Evolutionary conservation across 164 flowering plant species (phyloP), one percentile per base, ranked within the genome.

Genomic region (Stephania yunnanensis): DNA sequence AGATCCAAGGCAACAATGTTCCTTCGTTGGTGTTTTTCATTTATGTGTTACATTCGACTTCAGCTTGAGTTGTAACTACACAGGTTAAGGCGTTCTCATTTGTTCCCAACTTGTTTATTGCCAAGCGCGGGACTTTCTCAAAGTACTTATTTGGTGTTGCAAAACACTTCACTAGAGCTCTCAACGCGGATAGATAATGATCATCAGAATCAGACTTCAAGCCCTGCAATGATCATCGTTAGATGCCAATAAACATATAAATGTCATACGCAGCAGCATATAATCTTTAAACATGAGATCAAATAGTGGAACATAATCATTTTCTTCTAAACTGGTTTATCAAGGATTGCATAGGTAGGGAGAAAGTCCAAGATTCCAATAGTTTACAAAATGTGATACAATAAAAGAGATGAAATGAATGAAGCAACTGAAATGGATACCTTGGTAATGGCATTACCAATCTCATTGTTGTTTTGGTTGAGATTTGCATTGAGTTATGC

Each of bases 11-110:
- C 53, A 53, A 86, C 80, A 71, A 86, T 90, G 88, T 85, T 92
- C 72, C 90, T 84, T 74, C 83, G 83, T 68, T 84, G 75, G 81
- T 88, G 91, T 25, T 87, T 84, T 58, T 92, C 97, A 81, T 87
- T 89, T 68, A 94, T 92, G 52, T 78, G 76, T 74, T 80, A 80
- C 94, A 95, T 77, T 93, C 97, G 48, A 87, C 90, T 80, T 92
- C 95, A 15, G 95, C 94, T 22, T 95, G 87, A 2, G 97, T 90
- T 7, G 88, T 82, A 52, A 95, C 85, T 74, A 91, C 94, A 36
- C 98, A 82, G 29, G 90, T 95, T 6, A 95, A 87, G 29, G 90
- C 92, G 79, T 85, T 83, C 71, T 94, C 96, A 73, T 94, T 96
- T 0, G 96, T 92, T 46, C 96, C 98, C 25, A 75, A 15, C 78